phyloP scores from a whole-genome alignment of 768 basidiomycete genomes.

The Pleurotus ostreatus region DNA sequence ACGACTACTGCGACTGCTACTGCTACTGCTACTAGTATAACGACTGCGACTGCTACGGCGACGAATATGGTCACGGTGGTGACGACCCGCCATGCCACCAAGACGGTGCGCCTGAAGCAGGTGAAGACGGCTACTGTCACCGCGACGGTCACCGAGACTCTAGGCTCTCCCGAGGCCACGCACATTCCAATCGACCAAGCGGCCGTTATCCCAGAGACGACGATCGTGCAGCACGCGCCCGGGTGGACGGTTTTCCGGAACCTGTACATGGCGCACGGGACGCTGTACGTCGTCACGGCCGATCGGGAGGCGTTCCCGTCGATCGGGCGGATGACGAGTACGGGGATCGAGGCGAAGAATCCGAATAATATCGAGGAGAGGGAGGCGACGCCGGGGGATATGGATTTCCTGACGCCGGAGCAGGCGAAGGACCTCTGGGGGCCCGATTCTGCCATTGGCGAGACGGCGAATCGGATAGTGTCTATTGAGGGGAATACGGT shows the following conservation, averaged over 20 bases:
- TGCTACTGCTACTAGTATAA: background rate
- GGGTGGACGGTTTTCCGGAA: conserved; percentile 86
- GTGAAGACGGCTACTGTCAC: background rate
- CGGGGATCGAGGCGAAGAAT: conserved; percentile 52
- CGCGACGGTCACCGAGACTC: background rate
- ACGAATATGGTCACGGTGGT: background rate
- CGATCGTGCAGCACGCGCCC: conserved; percentile 60
- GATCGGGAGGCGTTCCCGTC: conserved; percentile 27
- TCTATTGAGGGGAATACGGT: conserved; percentile 76
- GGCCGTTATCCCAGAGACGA: conserved; percentile 42
- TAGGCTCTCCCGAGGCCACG: background rate
- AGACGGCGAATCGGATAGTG: conserved; percentile 47
- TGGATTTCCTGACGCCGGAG: conserved; percentile 54
- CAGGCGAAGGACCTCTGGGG: conserved; percentile 67
- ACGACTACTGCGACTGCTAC: background rate
- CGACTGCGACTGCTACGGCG: background rate
- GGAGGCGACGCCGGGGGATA: conserved; percentile 60
- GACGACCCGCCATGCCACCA: too few species aligned
- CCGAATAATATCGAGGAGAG: conserved; percentile 63
- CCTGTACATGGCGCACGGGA: conserved; percentile 83
- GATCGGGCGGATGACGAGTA: conserved; percentile 62
- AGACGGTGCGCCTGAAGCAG: too few species aligned
- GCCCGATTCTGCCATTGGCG: conserved; percentile 21
- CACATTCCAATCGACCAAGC: conserved; percentile 9
- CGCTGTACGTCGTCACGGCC: conserved; percentile 56